A percentile compares a stretch with the other conserved stretches of the same genome.
Evolutionary conservation across 1,284 basidiomycete genomes (phyloP).

Genomic region (Anthracocystis walkeri): DNA sequence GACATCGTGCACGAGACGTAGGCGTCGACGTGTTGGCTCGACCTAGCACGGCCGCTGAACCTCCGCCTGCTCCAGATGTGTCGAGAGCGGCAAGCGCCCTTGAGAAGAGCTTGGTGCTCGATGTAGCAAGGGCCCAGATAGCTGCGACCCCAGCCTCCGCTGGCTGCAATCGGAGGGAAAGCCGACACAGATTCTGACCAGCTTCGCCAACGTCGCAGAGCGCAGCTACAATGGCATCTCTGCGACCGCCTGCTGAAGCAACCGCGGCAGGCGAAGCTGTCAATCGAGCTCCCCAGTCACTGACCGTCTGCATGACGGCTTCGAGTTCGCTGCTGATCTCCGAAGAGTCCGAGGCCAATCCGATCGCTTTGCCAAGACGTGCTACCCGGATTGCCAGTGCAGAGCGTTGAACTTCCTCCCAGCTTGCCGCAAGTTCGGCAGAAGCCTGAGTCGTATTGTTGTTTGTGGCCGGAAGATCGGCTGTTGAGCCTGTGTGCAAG

Average conservation of each 20-base stretch:
- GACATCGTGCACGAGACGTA: constrained; percentile 43
- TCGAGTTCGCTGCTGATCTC: constrained; percentile 23
- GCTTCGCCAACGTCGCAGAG: constrained; percentile 53
- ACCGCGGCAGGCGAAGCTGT: constrained; percentile 9
- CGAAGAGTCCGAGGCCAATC: constrained; percentile 9
- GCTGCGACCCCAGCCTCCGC: constrained; percentile 12
- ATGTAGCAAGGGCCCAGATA: constrained; percentile 41
- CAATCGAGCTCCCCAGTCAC: constrained; percentile 22
- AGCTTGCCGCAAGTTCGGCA: constrained; percentile 22
- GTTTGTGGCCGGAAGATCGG: constrained; percentile 6
- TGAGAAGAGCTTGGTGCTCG: constrained; percentile 42
- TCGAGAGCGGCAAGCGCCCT: constrained; percentile 47
- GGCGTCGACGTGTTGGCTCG: constrained; percentile 53
- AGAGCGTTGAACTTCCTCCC: constrained; percentile 30
- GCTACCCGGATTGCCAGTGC: constrained; percentile 18
- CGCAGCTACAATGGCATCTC: constrained; percentile 21
- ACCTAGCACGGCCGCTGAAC: constrained; percentile 43
- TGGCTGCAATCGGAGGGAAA: constrained; percentile 26
- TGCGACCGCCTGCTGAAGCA: neutral
- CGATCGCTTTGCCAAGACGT: constrained; percentile 17
- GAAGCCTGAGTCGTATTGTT: constrained; percentile 12
- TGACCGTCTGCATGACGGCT: constrained; percentile 20
- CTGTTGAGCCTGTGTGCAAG: neutral
- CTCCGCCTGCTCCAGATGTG: constrained; percentile 29
- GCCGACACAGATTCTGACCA: constrained; percentile 26